Conservation (phyloP, 2,329 filamentous ascomycete species). For the Hymenoscyphus scutula region DNA sequence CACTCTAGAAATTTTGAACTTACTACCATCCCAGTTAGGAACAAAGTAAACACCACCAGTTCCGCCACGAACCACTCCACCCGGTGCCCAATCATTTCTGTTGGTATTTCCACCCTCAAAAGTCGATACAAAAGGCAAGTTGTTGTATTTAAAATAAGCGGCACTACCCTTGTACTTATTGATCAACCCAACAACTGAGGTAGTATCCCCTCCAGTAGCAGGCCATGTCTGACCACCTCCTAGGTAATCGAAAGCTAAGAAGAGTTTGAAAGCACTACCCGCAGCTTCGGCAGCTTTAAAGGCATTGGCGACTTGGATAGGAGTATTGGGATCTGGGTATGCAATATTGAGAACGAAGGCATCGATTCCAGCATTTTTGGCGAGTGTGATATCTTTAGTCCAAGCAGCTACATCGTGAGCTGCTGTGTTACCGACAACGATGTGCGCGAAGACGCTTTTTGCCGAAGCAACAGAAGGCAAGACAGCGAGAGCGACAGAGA, state of each 20-base stretch:
- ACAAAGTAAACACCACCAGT: slow-evolving; percentile 42
- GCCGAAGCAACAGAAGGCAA: slow-evolving; percentile 18
- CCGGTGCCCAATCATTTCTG: slow-evolving; percentile 42
- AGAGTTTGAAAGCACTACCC: slow-evolving; percentile 34
- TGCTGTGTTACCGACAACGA: slow-evolving; percentile 36
- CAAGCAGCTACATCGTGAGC: slow-evolving; percentile 31
- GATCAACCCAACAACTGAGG: slow-evolving; percentile 30
- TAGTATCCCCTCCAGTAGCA: slow-evolving; percentile 22
- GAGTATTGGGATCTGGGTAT: slow-evolving; percentile 33
- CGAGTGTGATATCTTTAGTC: slow-evolving; percentile 23
- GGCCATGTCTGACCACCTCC: slow-evolving; percentile 31
- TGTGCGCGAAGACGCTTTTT: slow-evolving; percentile 34
- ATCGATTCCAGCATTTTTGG: slow-evolving; percentile 37
- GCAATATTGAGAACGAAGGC: slow-evolving; percentile 39
- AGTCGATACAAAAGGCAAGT: slow-evolving; percentile 48
- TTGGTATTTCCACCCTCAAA: slow-evolving; percentile 50
- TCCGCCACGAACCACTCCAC: slow-evolving; percentile 39
- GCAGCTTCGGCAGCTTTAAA: slow-evolving; percentile 36
- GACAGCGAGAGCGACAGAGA: slow-evolving; percentile 12
- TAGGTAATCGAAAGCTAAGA: slow-evolving; percentile 37
- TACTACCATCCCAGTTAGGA: slow-evolving; percentile 45
- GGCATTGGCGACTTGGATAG: slow-evolving; percentile 36
- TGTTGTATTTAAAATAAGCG: slow-evolving; percentile 40
- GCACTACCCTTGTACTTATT: slow-evolving; percentile 35
- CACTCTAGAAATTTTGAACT: neutral